Percentiles rank a stretch among this genome's conserved stretches.
These are phyloP conservation scores for Boechera divaricarpa DNA, from an alignment of 345 rosid genomes.

Conservation along the genomic window DNA sequence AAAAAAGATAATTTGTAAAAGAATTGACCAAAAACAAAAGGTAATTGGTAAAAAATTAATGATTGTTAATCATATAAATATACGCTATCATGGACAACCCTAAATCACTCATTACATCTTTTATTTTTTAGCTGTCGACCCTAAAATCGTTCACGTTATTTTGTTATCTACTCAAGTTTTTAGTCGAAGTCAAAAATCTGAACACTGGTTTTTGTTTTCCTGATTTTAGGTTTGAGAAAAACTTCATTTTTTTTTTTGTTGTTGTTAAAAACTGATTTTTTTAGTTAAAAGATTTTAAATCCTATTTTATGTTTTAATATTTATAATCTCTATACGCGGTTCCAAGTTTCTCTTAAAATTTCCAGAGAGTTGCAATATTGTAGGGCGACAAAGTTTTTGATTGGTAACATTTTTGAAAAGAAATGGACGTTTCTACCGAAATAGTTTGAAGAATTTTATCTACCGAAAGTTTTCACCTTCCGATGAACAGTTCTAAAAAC, in stretches of 20 bases:
- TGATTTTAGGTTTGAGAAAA: neutral
- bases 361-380: too few species aligned
- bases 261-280: neutral
- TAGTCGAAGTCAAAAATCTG: neutral
- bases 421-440: too few species aligned
- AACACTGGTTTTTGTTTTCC: neutral
- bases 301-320: neutral
- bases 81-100: neutral
- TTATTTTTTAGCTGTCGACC: neutral
- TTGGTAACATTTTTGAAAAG: neutral
- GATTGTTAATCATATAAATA: neutral
- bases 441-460: too few species aligned
- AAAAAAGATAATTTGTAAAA: too few species aligned
- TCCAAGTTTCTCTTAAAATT: neutral
- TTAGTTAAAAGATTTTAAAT: neutral
- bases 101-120: neutral
- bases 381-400: neutral
- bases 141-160: neutral
- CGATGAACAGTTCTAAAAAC: neutral
- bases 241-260: too few species aligned
- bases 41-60: neutral
- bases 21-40: neutral
- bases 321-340: neutral
- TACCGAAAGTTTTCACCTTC: too few species aligned
- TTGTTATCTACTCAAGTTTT: neutral